A percentile compares a stretch with the other conserved stretches of the same genome.
These are phyloP conservation scores for Taiwanofungus camphoratus DNA, from an alignment of 1,284 basidiomycete species.

Conservation along the genomic window DNA sequence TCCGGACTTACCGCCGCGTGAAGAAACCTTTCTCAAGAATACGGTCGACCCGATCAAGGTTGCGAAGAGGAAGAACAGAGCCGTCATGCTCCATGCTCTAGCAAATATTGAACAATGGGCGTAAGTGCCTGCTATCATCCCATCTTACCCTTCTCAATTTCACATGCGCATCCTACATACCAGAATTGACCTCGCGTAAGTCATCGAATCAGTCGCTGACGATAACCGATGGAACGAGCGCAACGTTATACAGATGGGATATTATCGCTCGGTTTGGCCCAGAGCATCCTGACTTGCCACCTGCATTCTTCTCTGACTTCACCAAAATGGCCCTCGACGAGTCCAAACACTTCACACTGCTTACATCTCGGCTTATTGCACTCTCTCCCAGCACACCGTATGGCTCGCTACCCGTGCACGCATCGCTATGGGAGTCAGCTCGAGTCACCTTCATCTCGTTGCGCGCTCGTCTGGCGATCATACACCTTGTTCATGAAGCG, in stretches of 20 bases:
- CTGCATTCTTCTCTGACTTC: constrained; percentile 76
- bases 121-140: constrained; percentile 38
- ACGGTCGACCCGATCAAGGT: constrained; percentile 61
- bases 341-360: constrained; percentile 71
- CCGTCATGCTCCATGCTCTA: constrained; percentile 75
- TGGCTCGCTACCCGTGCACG: constrained; percentile 71
- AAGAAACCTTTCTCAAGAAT: constrained; percentile 44
- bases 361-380: constrained; percentile 52
- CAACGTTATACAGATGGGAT: constrained; percentile 63
- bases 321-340: constrained; percentile 83
- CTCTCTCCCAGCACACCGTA: constrained; percentile 70
- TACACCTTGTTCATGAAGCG: constrained; percentile 88
- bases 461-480: constrained; percentile 76
- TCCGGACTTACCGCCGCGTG: constrained; percentile 66
- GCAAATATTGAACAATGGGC: constrained; percentile 94
- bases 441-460: constrained; percentile 68
- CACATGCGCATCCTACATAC: constrained; percentile 5
- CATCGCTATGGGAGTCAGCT: constrained; percentile 80
- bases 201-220: too few relatives aligned
- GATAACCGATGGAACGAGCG: too few relatives aligned
- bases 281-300: constrained; percentile 52
- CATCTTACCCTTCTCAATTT: neutral
- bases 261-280: constrained; percentile 80
- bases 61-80: constrained; percentile 60
- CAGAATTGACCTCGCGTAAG: constrained; percentile 73